phyloP scores from a whole-genome alignment of 2,329 filamentous ascomycete species.

The Bipolaris cookei region DNA sequence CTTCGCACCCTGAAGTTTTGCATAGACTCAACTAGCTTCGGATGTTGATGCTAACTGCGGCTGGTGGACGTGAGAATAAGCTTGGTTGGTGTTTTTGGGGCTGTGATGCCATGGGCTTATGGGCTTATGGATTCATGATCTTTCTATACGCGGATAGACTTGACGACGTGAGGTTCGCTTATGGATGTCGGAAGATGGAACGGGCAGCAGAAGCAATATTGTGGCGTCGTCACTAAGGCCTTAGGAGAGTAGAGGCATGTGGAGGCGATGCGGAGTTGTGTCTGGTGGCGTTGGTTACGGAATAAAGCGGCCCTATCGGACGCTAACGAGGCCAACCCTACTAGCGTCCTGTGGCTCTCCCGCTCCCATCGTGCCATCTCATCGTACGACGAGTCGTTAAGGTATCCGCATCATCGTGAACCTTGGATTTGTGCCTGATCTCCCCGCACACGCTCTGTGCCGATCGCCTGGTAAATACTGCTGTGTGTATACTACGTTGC shows the following conservation, averaged over 20 bases:
- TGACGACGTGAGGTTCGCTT: neutral
- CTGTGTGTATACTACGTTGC: neutral
- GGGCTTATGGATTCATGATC: no score
- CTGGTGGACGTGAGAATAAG: neutral
- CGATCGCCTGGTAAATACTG: neutral
- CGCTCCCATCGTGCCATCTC: slow-evolving; percentile 1
- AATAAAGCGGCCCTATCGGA: neutral
- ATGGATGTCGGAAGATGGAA: no score
- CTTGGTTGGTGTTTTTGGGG: neutral
- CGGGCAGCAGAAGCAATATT: no score
- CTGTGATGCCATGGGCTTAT: no score
- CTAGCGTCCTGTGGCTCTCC: slow-evolving; percentile 2
- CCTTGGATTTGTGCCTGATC: slow-evolving; percentile 2
- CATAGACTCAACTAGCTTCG: slow-evolving; percentile 4
- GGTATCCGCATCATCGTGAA: slow-evolving; percentile 1
- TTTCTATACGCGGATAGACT: no score
- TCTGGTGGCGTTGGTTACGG: neutral
- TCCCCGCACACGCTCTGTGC: neutral
- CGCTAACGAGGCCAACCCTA: neutral
- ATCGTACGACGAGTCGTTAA: neutral
- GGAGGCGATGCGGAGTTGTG: no score
- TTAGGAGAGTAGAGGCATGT: no score
- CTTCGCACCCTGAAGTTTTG: neutral
- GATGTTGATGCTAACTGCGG: neutral
- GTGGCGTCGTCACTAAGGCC: no score